phyloP scores from a whole-genome alignment of 2,329 filamentous ascomycete genomes.

The Trichoderma sp. region DNA sequence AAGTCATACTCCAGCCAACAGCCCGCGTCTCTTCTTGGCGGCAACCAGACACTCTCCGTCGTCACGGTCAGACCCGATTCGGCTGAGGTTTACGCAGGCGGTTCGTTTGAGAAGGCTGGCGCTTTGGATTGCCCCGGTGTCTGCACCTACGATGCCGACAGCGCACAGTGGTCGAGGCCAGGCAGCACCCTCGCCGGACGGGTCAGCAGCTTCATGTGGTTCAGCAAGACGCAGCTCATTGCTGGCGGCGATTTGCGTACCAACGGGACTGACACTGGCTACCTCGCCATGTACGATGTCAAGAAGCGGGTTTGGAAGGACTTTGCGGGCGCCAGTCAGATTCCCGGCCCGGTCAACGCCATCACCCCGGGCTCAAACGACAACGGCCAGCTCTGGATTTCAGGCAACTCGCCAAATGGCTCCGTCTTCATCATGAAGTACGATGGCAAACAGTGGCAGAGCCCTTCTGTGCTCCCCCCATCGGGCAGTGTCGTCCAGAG shows the following conservation, averaged over 20 bases:
- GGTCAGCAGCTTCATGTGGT: conserved; percentile 76
- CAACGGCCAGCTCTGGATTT: conserved; percentile 76
- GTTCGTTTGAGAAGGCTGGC: conserved; percentile 80
- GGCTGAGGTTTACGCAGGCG: conserved; percentile 80
- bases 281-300: conserved; percentile 73
- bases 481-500: conserved; percentile 70
- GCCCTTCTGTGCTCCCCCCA: conserved; percentile 65
- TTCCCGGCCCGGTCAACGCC: conserved; percentile 80
- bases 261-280: conserved; percentile 62
- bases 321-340: conserved; percentile 61
- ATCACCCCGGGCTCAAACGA: conserved; percentile 74
- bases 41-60: conserved; percentile 70
- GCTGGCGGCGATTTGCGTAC: conserved; percentile 76
- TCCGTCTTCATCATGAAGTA: conserved; percentile 81
- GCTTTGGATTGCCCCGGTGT: conserved; percentile 79
- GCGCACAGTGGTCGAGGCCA: conserved; percentile 77
- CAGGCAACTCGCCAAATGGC: conserved; percentile 66
- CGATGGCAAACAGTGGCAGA: conserved; percentile 70
- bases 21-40: conserved; percentile 67
- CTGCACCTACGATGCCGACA: conserved; percentile 73
- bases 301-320: conserved; percentile 66
- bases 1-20: conserved; percentile 70
- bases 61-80: conserved; percentile 73
- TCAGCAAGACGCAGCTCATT: conserved; percentile 69
- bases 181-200: conserved; percentile 71